Conservation (phyloP, 2,329 filamentous ascomycete species). For the Balansia obtecta region DNA sequence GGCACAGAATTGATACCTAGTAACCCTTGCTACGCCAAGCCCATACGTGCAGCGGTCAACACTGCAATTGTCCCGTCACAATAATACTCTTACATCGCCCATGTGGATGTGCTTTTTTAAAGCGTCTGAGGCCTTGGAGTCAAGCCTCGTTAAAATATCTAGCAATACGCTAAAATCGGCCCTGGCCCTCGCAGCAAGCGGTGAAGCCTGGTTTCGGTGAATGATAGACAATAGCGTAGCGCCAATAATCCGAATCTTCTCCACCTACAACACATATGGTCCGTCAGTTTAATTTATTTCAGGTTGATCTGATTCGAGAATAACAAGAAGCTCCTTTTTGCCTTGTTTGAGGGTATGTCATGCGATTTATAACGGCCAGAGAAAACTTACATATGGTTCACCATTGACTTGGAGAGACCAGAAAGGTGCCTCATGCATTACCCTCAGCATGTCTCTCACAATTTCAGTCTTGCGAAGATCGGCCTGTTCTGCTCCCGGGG, state of each 20-base stretch:
- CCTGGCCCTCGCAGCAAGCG: slow-evolving; percentile 23
- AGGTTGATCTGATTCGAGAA: no score
- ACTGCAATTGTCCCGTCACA: neutral
- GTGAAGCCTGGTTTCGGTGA: slow-evolving; percentile 24
- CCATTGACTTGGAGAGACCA: slow-evolving; percentile 28
- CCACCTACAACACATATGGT: slow-evolving; percentile 16
- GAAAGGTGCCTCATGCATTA: slow-evolving; percentile 28
- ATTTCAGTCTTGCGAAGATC: slow-evolving; percentile 28
- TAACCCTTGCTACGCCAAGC: neutral
- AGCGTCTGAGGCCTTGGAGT: slow-evolving; percentile 30
- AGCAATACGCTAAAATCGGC: slow-evolving; percentile 26
- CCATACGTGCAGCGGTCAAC: neutral
- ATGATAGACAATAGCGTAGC: slow-evolving; percentile 26
- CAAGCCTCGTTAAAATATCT: slow-evolving; percentile 26
- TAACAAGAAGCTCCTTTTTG: no score
- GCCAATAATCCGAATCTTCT: slow-evolving; percentile 27
- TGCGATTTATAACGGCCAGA: no score
- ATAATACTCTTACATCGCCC: slow-evolving; percentile 4
- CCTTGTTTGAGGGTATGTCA: no score
- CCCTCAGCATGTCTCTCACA: slow-evolving; percentile 27
- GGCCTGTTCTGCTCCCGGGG: slow-evolving; percentile 17
- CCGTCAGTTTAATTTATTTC: neutral
- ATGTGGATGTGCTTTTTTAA: slow-evolving; percentile 19
- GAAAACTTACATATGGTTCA: slow-evolving; percentile 23
- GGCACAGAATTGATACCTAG: neutral